Evolutionary conservation across 2,329 filamentous ascomycete species (phyloP), one percentile per base, ranked within the genome.

Genomic region (Pestalotiopsis sp.): DNA sequence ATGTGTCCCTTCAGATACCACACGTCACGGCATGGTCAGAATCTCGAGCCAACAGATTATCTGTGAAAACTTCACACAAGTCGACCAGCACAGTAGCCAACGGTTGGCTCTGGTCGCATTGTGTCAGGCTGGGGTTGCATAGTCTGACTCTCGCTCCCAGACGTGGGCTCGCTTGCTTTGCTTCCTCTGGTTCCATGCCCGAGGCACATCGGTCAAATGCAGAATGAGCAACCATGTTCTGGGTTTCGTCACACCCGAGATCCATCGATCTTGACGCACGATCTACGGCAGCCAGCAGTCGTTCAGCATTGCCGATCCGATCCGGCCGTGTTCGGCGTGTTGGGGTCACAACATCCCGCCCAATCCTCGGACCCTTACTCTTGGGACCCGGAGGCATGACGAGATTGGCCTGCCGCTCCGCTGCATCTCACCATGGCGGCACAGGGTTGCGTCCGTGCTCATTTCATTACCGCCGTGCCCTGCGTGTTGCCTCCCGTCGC

Each of bases 261-360:
- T 38, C 31, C 27, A 14, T n/a, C 36, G 31, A 57, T 20, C 27
- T 45, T 38, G 41, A 65, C 27, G 41, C 64, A 55, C 45, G 45
- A 55, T 49, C 31, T 58, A 27, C 45, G 49, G 41, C 23, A 36
- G 20, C 31, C 39, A 65, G 36, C 63, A 65, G 41, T 65, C 14
- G 17, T n/a, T 39, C n/a, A 66, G 52, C 20, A 60, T 61, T 60
- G 55, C 52, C 55, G 64, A 66, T 66, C 52, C 64, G 64, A 55
- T 66, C 52, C 64, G 64, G 64, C 64, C 64, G 64, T 59, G 64
- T 66, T 61, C 64, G 64, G 64, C 36, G 64, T 66, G 55, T 25
- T 12, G 60, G 25, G 20, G 36, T n/a, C 55, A 66, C 64, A 17
- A 31, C 64, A 66, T 60, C 23, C 17, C 64, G 27, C 13, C 31